Evolutionary conservation across 2,329 filamentous ascomycete genomes (phyloP).

Genomic region (Clonostachys chloroleuca): DNA sequence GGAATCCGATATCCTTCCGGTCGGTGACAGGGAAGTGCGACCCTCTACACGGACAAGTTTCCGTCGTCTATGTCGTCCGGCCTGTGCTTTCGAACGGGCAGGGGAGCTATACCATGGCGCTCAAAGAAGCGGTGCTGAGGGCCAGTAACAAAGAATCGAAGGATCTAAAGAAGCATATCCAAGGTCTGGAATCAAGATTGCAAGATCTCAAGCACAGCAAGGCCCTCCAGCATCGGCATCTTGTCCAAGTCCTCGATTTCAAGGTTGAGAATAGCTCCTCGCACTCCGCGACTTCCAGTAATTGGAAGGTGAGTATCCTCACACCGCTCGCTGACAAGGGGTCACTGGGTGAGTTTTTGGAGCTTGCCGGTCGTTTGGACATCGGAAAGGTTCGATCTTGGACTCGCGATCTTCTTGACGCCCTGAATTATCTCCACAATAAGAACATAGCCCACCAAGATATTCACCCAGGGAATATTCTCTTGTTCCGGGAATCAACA

Average conservation of each 20-base stretch:
- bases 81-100: conserved; percentile 55
- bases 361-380: conserved; percentile 70
- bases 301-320: conserved; percentile 73
- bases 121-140: conserved; percentile 66
- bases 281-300: conserved; percentile 24
- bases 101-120: conserved; percentile 58
- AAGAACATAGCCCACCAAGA: conserved; percentile 80
- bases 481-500: conserved; percentile 66
- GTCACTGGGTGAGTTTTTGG: conserved; percentile 75
- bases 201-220: conserved; percentile 72
- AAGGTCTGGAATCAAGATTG: conserved; percentile 71
- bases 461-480: conserved; percentile 74
- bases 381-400: conserved; percentile 77
- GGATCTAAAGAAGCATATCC: conserved; percentile 71
- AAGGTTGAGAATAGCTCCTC: conserved; percentile 60
- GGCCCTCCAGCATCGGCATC: conserved; percentile 67
- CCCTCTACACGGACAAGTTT: conserved; percentile 61
- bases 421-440: conserved; percentile 80
- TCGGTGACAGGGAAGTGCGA: conserved; percentile 66
- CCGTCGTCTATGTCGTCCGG: conserved; percentile 67
- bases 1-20: conserved; percentile 63
- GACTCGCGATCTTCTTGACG: conserved; percentile 90
- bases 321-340: conserved; percentile 77
- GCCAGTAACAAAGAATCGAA: conserved; percentile 50
- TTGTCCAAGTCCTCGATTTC: conserved; percentile 79